Base-by-base conservation (phyloP, 352 stramenopile species). In the Thraustochytrium sp. region DNA sequence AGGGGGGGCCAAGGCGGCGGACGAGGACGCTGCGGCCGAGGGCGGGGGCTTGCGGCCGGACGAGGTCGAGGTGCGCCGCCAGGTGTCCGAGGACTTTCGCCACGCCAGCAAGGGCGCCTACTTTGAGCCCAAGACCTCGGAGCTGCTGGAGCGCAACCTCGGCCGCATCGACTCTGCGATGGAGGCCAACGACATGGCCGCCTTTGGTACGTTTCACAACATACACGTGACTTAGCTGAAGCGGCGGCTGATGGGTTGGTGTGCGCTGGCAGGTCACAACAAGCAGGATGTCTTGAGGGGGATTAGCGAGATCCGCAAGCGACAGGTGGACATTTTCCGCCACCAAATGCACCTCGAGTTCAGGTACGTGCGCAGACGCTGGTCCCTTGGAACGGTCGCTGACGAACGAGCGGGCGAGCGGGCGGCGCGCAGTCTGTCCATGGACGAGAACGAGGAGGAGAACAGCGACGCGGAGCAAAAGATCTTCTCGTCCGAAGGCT, bases 391-490 rank as follows among this genome's bases (percentile, higher is more conserved):
- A n/a, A n/a, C n/a, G n/a, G n/a, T n/a, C n/a, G n/a, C n/a, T n/a
- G n/a, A n/a, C n/a, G n/a, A n/a, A n/a, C n/a, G n/a, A n/a, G n/a
- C n/a, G n/a, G n/a, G n/a, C n/a, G n/a, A n/a, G n/a, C n/a, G n/a
- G 48, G 48, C 48, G n/a, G 48, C n/a, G n/a, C n/a, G 59, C 2
- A 72, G 68, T 44, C 34, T 80, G 11, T 80, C 68, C 5, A 80
- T 80, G 68, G 68, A 80, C 31, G 68, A 80, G 11, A 80, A 80
- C 38, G 68, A 80, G 53, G 68, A 80, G 4, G 68, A 80, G 21
- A 31, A 18, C 13, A 21, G 9, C 11, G 59, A 72, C 46, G 36
- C 62, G 5, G 68, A 80, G 31, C 31, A 80, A 18, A 44, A 80
- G 48, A 80, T 80, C 44, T 80, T 80, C 38, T 61, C 53, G 18